Conservation (phyloP, 805 yeast species). For the Candida oleophila region DNA sequence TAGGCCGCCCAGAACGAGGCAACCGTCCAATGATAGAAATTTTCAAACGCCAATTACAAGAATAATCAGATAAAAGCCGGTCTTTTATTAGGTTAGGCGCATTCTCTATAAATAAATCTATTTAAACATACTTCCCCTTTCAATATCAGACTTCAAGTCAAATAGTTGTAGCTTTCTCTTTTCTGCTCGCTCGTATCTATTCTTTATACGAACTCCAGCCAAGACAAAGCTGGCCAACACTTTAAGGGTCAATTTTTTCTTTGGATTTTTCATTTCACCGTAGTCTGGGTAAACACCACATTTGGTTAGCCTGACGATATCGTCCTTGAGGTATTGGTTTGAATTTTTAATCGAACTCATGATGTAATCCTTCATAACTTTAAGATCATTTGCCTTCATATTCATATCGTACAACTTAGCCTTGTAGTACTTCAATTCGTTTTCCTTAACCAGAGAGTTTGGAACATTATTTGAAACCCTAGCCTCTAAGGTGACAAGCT, state of each 20-base stretch:
- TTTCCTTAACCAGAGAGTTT: conserved; percentile 22
- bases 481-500: conserved; percentile 27
- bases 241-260: conserved; percentile 25
- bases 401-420: conserved; percentile 48
- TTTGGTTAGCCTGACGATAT: conserved; percentile 25
- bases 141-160: conserved; percentile 31
- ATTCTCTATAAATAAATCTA: conserved; percentile 4
- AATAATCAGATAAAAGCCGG: conserved; percentile 24
- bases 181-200: conserved; percentile 26
- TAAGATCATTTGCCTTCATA: conserved; percentile 31
- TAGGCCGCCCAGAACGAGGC: conserved; percentile 35
- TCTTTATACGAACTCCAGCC: conserved; percentile 33
- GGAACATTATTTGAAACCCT: conserved; percentile 19
- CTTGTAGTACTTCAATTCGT: conserved; percentile 45
- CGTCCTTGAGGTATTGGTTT: conserved; percentile 22
- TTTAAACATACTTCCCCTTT: conserved; percentile 21
- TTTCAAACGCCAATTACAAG: conserved; percentile 44
- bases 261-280: conserved; percentile 13
- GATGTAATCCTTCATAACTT: conserved; percentile 32
- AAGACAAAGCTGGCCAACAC: conserved; percentile 38
- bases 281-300: conserved; percentile 36
- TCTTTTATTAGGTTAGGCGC: conserved; percentile 5
- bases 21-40: conserved; percentile 35
- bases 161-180: conserved; percentile 22
- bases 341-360: conserved; percentile 28